Base-by-base conservation (phyloP, 768 basidiomycete species). In the Suillus plorans region DNA sequence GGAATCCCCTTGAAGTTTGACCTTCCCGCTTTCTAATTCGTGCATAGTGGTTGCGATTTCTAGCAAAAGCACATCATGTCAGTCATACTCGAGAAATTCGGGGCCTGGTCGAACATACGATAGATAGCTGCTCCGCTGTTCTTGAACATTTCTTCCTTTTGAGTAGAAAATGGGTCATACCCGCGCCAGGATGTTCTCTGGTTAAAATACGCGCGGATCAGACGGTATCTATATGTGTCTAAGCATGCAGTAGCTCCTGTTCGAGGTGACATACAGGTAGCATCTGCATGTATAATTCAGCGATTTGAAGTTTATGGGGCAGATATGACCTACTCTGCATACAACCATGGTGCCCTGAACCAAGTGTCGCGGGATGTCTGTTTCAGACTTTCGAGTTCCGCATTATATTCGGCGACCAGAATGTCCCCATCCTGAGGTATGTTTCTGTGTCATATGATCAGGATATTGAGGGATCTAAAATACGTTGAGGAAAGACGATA, bases 291-390 rank as follows among this genome's bases (percentile, higher is more conserved):
- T 20, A 49, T 39, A 57, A 22, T 49, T 47, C 52, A 44, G 57
- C 49, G 58, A 61, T n/a, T 39, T 36, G 63, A 52, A 5, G 16
- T 34, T 14, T 59, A 62, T n/a, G 25, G 13, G 36, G 37, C 28
- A 66, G 60, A 63, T 45, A 64, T 65, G 72, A 78, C 90, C 68
- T 80, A 97, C 89, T 98, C 97, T 63, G 95, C 94, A 74, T 84
- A 98, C n/a, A 99, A 82, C 97, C 97, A 99, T 1, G 95, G 94
- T 6, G 92, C 87, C 9, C 86, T 91, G 73, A 94, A 95, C 97
- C 97, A 99, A 0, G 90, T 91, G 65, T 88, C 83, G 69, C 82
- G 80, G 4, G 76, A 74, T 1, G 80, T 73, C 34, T 79, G 74
- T 0, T 78, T 78, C 2, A 92, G 81, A 0, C 76, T 74, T 6